Percentiles rank a stretch among this genome's conserved stretches.
Conservation (phyloP, 2,329 filamentous ascomycete species). For the Tolypocladium guangdongense region DNA sequence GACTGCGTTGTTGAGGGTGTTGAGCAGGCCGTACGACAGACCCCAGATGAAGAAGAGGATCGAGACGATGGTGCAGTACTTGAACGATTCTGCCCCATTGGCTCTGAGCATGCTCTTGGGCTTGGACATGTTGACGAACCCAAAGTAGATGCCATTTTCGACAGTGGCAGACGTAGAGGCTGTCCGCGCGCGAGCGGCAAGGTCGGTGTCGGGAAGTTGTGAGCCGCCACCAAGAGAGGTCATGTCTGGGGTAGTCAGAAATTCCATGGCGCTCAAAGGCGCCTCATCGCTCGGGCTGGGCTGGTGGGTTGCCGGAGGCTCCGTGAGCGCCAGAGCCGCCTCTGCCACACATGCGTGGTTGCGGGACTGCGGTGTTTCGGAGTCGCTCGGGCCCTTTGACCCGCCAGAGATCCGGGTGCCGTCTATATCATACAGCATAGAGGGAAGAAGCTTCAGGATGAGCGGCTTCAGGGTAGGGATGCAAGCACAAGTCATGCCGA, state of each 20-base stretch:
- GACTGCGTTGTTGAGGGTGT: conserved; percentile 66
- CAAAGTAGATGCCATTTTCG: conserved; percentile 53
- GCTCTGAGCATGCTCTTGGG: conserved; percentile 62
- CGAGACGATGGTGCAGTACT: conserved; percentile 64
- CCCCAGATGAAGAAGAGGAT: conserved; percentile 85
- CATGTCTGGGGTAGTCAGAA: conserved; percentile 33
- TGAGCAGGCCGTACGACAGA: conserved; percentile 77
- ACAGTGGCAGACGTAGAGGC: conserved; percentile 23
- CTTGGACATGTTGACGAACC: conserved; percentile 60
- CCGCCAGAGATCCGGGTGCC: conserved; percentile 20
- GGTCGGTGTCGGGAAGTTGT: background rate
- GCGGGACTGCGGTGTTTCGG: conserved; percentile 15
- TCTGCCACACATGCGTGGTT: conserved; percentile 1
- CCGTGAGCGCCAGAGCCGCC: background rate
- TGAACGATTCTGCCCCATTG: conserved; percentile 52
- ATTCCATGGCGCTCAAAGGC: conserved; percentile 30
- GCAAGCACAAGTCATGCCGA: conserved; percentile 82
- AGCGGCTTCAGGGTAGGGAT: conserved; percentile 89
- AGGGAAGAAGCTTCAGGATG: conserved; percentile 52
- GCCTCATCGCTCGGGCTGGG: conserved; percentile 12
- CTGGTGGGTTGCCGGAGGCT: conserved; percentile 1
- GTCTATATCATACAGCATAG: conserved; percentile 42
- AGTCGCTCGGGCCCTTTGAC: conserved; percentile 19
- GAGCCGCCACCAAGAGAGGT: conserved; percentile 1
- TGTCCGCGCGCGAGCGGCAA: conserved; percentile 13